Percentiles rank a stretch among this genome's conserved stretches.
phyloP scores from a whole-genome alignment of 768 basidiomycete genomes.

The Calocybe cyanea region DNA sequence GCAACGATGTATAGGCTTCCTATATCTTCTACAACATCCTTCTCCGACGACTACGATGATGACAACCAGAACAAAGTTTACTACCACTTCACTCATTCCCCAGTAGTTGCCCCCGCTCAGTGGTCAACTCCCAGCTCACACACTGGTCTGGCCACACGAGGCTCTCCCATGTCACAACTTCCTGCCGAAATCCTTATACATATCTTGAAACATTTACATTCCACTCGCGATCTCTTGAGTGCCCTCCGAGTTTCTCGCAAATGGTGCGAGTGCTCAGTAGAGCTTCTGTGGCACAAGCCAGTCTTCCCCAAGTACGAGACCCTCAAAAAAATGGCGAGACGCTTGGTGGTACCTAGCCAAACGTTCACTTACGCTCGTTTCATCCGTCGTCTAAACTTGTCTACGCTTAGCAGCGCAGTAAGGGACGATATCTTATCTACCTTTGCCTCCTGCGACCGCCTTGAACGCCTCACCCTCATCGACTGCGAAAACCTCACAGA shows the following conservation, averaged over 20 bases:
- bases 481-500: conserved; percentile 70
- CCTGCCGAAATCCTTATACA: conserved; percentile 93
- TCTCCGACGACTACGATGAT: conserved; percentile 72
- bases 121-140: conserved; percentile 40
- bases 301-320: conserved; percentile 64
- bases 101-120: conserved; percentile 60
- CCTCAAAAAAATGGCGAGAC: conserved; percentile 72
- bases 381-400: conserved; percentile 89
- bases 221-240: conserved; percentile 67
- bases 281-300: conserved; percentile 93
- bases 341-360: conserved; percentile 59
- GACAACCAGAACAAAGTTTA: conserved; percentile 46
- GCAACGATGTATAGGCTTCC: conserved; percentile 48
- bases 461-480: conserved; percentile 87
- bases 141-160: conserved; percentile 21
- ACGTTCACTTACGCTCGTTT: conserved; percentile 87
- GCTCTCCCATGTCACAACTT: conserved; percentile 61
- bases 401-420: conserved; percentile 63
- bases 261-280: conserved; percentile 96
- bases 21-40: conserved; percentile 73
- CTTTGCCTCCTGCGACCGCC: conserved; percentile 69
- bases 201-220: conserved; percentile 81
- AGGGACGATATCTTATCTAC: conserved; percentile 70
- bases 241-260: conserved; percentile 79
- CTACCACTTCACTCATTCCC: conserved; percentile 38